phyloP scores from a whole-genome alignment of 169 alveolate species.

The Cryptosporidium parvum region DNA sequence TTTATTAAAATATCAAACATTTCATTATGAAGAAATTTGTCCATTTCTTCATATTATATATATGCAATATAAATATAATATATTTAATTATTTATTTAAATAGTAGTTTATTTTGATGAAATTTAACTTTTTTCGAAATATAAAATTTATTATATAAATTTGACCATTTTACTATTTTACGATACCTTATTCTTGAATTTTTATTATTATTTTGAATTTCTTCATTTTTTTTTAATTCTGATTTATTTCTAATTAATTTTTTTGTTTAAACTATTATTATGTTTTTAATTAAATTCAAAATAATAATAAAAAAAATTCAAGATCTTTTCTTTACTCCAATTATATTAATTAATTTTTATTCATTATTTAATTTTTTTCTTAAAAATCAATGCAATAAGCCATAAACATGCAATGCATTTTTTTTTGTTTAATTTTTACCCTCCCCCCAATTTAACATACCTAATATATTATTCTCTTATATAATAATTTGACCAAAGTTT shows the following conservation, averaged over 20 bases:
- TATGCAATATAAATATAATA: no score
- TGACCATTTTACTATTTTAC: not conserved
- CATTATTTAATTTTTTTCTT: no score
- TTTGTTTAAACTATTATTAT: no score
- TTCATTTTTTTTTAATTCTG: no score
- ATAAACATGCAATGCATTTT: not conserved
- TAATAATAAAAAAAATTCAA: not conserved
- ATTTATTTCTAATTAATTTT: no score
- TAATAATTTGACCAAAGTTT: not conserved
- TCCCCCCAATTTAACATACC: not conserved
- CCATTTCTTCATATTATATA: not conserved
- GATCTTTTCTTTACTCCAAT: not conserved
- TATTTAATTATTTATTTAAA: no score
- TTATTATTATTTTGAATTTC: no score
- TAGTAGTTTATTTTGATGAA: not conserved
- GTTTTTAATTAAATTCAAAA: no score
- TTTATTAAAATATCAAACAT: no score
- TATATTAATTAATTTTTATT: no score
- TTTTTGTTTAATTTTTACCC: not conserved
- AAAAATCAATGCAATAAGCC: not conserved
- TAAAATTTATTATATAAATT: no score
- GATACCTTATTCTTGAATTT: not conserved
- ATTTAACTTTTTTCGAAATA: no score
- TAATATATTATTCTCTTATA: not conserved
- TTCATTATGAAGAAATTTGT: not conserved